Evolutionary conservation across 352 stramenopile genomes (phyloP), one percentile per base, ranked within the genome.

Genomic region (Phytophthora hibernalis): DNA sequence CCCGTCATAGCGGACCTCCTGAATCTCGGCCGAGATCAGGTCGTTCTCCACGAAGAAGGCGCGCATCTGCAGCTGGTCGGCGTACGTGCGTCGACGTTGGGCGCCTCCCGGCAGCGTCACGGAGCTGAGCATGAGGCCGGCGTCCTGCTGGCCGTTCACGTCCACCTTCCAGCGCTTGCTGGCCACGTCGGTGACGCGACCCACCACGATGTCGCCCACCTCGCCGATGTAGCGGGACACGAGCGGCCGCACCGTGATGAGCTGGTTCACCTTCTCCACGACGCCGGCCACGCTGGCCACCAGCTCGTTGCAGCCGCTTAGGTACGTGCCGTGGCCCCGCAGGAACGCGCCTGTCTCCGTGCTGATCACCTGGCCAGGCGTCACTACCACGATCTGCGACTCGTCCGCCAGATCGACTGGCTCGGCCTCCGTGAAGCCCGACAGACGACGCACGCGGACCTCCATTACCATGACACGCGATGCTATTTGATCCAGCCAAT

Each of bases 21-120:
- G 84, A 68, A 93, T 89, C 71, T 95, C 84, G 35, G 95, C 96
- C 57, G 91, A 98, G 53, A 99, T 96, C 31, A 99, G 81, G 74
- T 99, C 97, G 62, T 97, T 96, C 79, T 99, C 96, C 47, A 91
- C 83, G 63, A 98, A 98, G 61, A 99, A 93, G 40, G 79, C 83
- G 31, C 97, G 81, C 97, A 99, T 99, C 63, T 98, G 93, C 54
- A 99, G 85, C 70, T 98, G 91, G 78, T 99, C 97, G 61, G 98
- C 96, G 58, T 98, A 96, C 28, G 97, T 99, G 54, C 96, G 90
- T n/a, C 98, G 94, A 11, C 97, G 92, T 75, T 99, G 97, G 9
- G 92, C 94, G 43, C 97, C 97, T 22, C 96, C 97, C 0, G 97
- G 96, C 15, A 99, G 73, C 68, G 97, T 98, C 50, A 99, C 93